phyloP scores from a whole-genome alignment of 495 filamentous ascomycete genomes.

The Geoglossum glabrum region DNA sequence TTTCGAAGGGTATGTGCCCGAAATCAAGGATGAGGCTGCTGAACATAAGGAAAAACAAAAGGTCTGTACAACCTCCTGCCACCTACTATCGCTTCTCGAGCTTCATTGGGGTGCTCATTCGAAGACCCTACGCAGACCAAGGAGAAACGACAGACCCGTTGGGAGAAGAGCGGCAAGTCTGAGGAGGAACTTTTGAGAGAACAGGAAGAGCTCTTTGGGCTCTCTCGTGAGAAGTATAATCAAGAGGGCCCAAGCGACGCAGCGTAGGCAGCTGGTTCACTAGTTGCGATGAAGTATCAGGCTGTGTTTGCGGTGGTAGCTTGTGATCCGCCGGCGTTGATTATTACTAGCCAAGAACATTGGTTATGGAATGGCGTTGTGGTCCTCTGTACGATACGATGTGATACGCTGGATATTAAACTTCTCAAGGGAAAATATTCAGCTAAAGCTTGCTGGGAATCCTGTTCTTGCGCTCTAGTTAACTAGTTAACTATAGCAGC shows the following conservation, averaged over 20 bases:
- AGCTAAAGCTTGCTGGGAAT: too few relatives aligned
- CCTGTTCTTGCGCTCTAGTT: too few relatives aligned
- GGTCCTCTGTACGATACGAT: too few relatives aligned
- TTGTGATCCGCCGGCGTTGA: background rate
- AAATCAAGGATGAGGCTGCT: conserved; percentile 68
- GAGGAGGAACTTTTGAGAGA: conserved; percentile 74
- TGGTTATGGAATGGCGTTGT: background rate
- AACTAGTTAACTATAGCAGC: too few relatives aligned
- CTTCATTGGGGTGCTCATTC: background rate
- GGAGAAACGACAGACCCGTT: conserved; percentile 92
- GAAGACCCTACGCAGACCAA: conserved; percentile 40
- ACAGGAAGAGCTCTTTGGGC: conserved; percentile 78
- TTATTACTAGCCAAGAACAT: background rate
- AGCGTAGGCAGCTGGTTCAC: background rate
- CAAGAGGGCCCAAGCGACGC: conserved; percentile 1
- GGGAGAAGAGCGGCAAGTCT: conserved; percentile 78
- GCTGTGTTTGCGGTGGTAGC: too few relatives aligned
- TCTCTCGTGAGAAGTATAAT: conserved; percentile 58
- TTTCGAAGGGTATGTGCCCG: conserved; percentile 73
- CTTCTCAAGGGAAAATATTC: too few relatives aligned
- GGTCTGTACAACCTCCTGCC: conserved; percentile 26
- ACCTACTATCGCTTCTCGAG: background rate
- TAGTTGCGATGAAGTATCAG: background rate
- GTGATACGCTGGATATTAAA: too few relatives aligned
- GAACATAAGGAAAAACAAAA: conserved; percentile 86